Conservation (phyloP, 2,329 filamentous ascomycete species). For the Davidsoniella eucalypti region DNA sequence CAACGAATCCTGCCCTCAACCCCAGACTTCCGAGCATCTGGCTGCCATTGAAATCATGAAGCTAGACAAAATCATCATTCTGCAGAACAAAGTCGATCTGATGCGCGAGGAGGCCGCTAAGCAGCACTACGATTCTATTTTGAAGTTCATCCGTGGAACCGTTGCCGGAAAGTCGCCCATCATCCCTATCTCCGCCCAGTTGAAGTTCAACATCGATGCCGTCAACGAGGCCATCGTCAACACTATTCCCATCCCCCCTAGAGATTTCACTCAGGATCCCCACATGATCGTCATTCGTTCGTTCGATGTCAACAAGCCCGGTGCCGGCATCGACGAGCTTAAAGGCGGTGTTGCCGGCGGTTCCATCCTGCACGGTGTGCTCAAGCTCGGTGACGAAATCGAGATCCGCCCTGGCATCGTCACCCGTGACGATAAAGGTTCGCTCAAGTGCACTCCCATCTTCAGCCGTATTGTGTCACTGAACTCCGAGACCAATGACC, state of each 20-base stretch:
- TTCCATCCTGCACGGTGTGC: constrained; percentile 85
- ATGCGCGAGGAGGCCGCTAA: constrained; percentile 92
- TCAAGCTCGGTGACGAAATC: constrained; percentile 95
- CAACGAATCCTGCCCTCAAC: constrained; percentile 96
- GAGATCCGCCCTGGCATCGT: constrained; percentile 99
- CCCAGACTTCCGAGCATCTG: constrained; percentile 96
- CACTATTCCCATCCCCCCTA: constrained; percentile 78
- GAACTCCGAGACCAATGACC: constrained; percentile 94
- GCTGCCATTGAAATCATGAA: constrained; percentile 99
- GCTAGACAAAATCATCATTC: constrained; percentile 96
- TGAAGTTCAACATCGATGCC: constrained; percentile 99
- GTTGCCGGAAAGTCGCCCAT: constrained; percentile 89
- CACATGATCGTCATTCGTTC: constrained; percentile 99
- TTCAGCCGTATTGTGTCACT: constrained; percentile 89
- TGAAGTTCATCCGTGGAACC: constrained; percentile 96
- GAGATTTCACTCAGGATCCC: constrained; percentile 82
- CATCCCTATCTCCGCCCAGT: constrained; percentile 90
- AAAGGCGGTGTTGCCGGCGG: constrained; percentile 98
- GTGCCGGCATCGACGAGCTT: constrained; percentile 93
- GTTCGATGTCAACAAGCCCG: constrained; percentile 99
- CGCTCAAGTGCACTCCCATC: constrained; percentile 92
- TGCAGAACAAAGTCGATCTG: constrained; percentile 98
- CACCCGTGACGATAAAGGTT: constrained; percentile 81
- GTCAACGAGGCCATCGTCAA: constrained; percentile 93
- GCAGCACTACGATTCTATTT: constrained; percentile 89